Evolutionary conservation across 2,329 filamentous ascomycete genomes (phyloP), one percentile per base, ranked within the genome.

Genomic region (Domatiomyces catenatus): DNA sequence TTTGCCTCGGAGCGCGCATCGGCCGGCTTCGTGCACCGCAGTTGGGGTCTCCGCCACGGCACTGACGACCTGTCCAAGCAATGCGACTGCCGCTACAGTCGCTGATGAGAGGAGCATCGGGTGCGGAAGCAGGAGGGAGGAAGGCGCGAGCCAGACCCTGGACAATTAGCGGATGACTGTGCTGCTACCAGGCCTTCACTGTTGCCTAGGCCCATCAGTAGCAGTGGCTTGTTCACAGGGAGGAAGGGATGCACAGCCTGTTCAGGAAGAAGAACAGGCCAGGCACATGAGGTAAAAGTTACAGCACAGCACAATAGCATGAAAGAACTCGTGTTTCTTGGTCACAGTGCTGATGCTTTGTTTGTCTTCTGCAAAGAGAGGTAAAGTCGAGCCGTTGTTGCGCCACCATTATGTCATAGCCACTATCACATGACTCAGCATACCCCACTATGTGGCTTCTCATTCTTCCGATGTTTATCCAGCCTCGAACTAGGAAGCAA

Each of bases 1-100:
- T 56, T 93, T 84, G 6, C 88, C 88, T 47, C 90, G 80, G 55
- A 96, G 86, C 1, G 90, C 87, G 67, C 90, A 96, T 57, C 90
- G 78, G 42, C 90, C 90, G 47, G 82, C 73, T 67, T 95, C 89
- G 60, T 95, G 90, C 57, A 80, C 85, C 1, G 63, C 57, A 17
- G 71, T 73, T 28, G 58, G 24, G 12, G 8, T 26, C 8, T 42
- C 36, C 8, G 53, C 51, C 8, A 36, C 17, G 8, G 42, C 22
- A 12, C 28, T 20, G 10, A 26, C 43, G 17, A 45, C 8, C 22
- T 45, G 43, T 26, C 19, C 19, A 24, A 28, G 17, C 20, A 47
- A 17, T 17, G 45, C 20, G 17, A 47, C 3, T 28, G 45, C 45
- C 19, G 17, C 26, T 47, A 20, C n/a, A 10, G 22, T 20, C 43